These are phyloP conservation scores for Pseudopediastrum boryanum DNA, from an alignment of 139 green algal genomes.

Conservation along the genomic window DNA sequence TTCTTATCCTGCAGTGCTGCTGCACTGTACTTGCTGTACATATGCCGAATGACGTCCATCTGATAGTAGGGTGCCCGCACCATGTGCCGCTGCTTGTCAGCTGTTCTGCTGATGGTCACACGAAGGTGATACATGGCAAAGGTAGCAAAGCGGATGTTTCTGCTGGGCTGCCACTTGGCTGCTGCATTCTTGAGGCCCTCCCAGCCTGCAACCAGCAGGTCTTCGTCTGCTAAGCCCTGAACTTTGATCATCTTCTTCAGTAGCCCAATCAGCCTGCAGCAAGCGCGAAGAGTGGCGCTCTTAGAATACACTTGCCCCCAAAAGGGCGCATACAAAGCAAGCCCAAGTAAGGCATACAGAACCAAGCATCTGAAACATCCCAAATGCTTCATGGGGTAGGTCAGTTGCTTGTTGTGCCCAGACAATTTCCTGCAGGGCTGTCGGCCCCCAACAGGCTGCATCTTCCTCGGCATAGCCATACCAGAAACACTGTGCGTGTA, in stretches of 20 bases:
- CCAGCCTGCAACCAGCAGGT: neutral
- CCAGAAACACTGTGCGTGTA: too few species aligned
- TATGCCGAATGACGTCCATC: too few species aligned
- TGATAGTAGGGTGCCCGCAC: too few species aligned
- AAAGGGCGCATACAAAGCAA: neutral
- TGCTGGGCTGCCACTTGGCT: neutral
- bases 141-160: constrained; percentile 11
- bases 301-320: too few species aligned
- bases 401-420: neutral
- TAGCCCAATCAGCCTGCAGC: constrained; percentile 22
- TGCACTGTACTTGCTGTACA: too few species aligned
- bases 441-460: too few species aligned
- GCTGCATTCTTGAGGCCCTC: neutral
- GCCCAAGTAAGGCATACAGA: neutral
- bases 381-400: neutral
- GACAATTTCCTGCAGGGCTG: too few species aligned
- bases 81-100: too few species aligned
- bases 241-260: neutral
- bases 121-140: too few species aligned
- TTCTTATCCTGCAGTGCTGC: too few species aligned
- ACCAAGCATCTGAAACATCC: neutral
- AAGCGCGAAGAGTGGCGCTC: neutral
- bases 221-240: neutral
- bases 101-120: too few species aligned
- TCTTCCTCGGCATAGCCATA: too few species aligned